phyloP scores from a whole-genome alignment of 2,329 filamentous ascomycete genomes.

The Talaromyces sp. region DNA sequence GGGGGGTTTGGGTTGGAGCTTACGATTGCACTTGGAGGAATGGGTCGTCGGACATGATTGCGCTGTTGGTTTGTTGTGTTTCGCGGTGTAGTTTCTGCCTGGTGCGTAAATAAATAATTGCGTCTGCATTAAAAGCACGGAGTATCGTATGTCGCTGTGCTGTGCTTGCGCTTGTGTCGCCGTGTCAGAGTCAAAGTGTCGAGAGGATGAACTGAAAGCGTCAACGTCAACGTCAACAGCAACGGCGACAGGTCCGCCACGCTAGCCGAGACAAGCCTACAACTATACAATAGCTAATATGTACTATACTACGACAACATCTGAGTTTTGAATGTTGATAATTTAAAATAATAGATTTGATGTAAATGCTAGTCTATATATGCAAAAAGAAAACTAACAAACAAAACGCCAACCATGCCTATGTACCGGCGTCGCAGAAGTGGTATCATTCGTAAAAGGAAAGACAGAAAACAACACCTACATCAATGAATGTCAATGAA shows the following conservation, averaged over 20 bases:
- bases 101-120: neutral
- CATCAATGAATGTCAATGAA: neutral
- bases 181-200: no score
- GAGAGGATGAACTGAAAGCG: no score
- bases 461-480: neutral
- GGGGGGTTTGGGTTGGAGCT: slow-evolving; percentile 13
- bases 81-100: neutral
- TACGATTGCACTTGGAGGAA: slow-evolving; percentile 47
- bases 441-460: slow-evolving; percentile 9
- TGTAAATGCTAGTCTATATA: neutral
- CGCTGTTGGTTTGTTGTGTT: neutral
- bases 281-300: no score
- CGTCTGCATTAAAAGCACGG: neutral
- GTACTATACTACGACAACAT: no score
- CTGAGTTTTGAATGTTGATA: no score
- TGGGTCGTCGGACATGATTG: slow-evolving; percentile 28
- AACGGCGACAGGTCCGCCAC: neutral
- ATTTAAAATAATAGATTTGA: neutral
- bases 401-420: slow-evolving; percentile 9
- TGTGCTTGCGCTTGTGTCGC: no score
- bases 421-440: slow-evolving; percentile 9
- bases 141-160: neutral
- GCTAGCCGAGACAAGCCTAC: neutral
- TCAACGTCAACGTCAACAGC: no score
- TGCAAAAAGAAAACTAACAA: neutral